Evolutionary conservation across 2,329 filamentous ascomycete species (phyloP), one percentile per base, ranked within the genome.

Genomic region (Alternaria sp.): DNA sequence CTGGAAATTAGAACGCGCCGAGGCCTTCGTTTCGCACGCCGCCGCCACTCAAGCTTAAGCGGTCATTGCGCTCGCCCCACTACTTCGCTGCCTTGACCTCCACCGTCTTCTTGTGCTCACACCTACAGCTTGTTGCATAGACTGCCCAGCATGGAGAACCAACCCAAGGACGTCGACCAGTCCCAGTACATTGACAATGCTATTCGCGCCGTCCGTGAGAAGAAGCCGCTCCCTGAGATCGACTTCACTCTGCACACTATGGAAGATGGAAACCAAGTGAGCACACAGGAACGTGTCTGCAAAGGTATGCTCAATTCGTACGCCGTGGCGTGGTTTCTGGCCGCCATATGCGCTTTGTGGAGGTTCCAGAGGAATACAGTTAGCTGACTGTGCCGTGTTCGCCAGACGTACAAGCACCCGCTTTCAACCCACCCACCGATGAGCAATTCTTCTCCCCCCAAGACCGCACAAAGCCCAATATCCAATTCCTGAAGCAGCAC

Each of bases 211-310:
- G 93, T 99, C 74, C 88, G 89, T 78, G 88, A 97, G 73, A 98
- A 98, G 89, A 94, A 91, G 83, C 93, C 94, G 54, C 85, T 96
- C 50, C 95, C 95, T 58, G 94, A 98, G 84, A 98, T 99, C 74
- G 95, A 99, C 83, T 99, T 99, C 79, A 96, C 92, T 56, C 88
- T 99, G 75, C 95, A 99, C 80, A 95, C 91, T 63, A 97, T 98
- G 94, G 95, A 99, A 79, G 95, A 99, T 84, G 92, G 92, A 75
- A 89, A 87, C 53, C 92, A 97, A 82, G 95, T 99, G 77, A 98
- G 87, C 87, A 99, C 95, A 62, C 82, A 90, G 77, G 95, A 99
- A 81, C 88, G 95, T 78, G 95, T 99, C 62, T 97, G 94, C 85
- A 99, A 98, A 93, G 95, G 95, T 98, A 86, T 48, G 71, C 51